A percentile compares a stretch with the other conserved stretches of the same genome.
These are phyloP conservation scores for Aspergillus costaricaensis DNA, from an alignment of 2,329 filamentous ascomycete species.

Conservation along the genomic window DNA sequence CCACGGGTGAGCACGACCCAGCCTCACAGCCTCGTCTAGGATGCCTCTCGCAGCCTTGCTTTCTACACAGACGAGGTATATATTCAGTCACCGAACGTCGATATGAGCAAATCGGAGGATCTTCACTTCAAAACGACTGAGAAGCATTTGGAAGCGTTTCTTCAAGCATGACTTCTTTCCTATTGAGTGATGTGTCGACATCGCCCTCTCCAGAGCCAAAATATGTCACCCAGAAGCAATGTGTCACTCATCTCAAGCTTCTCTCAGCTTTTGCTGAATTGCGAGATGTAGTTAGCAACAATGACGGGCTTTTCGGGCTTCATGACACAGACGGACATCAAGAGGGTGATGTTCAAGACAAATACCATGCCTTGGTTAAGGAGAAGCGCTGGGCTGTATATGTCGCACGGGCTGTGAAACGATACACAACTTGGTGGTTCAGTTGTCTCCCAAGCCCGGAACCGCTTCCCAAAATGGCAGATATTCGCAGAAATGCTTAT, in stretches of 20 bases:
- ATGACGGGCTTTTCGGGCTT: slow-evolving; percentile 67
- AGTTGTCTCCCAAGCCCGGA: slow-evolving; percentile 4
- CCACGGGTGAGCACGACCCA: too few species aligned
- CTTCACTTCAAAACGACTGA: too few species aligned
- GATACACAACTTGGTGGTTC: slow-evolving; percentile 68
- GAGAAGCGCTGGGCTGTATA: slow-evolving; percentile 75
- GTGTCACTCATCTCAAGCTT: slow-evolving; percentile 72
- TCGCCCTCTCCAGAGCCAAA: not conserved
- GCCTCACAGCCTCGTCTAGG: too few species aligned
- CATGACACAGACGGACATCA: slow-evolving; percentile 47
- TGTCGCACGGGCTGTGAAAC: slow-evolving; percentile 65
- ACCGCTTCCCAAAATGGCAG: not conserved
- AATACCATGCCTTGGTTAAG: slow-evolving; percentile 55
- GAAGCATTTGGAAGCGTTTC: not conserved
- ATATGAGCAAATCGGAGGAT: too few species aligned
- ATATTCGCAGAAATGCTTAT: not conserved
- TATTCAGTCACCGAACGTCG: too few species aligned
- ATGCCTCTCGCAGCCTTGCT: too few species aligned
- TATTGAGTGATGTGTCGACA: not conserved
- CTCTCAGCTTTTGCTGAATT: slow-evolving; percentile 68
- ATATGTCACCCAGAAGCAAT: slow-evolving; percentile 38
- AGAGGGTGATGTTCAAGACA: slow-evolving; percentile 33
- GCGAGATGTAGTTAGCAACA: slow-evolving; percentile 67
- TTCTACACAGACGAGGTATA: too few species aligned
- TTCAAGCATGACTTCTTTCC: not conserved